Evolutionary conservation across 441 rosid species (phyloP), one percentile per base, ranked within the genome.

Genomic region (Dalechampia spathulata): DNA sequence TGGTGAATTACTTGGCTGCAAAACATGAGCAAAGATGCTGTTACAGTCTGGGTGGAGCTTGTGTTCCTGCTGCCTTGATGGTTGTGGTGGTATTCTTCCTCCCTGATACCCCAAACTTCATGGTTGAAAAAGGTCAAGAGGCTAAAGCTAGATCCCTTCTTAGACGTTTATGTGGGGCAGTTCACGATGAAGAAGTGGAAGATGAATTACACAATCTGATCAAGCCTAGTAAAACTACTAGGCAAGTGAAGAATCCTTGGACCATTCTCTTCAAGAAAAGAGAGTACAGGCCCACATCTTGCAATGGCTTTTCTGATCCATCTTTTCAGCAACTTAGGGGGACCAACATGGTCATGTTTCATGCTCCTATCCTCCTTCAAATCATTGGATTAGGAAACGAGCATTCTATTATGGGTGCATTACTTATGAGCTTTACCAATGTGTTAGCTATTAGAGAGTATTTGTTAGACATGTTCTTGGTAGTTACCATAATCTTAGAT

Each of bases 351-450:
- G 83, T 90, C 46, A 73, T 90, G 64, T 90, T 90, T 67, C 86
- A 86, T 41, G 93, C 95, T 61, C 93, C 95, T 0, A 90, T 86
- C 52, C 76, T 90, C 65, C 81, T 86, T 42, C 84, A 80, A 62
- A 83, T 81, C 43, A 75, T 90, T 49, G 97, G 97, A 5, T 78
- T 90, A 27, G 80, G 80, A 49, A 72, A 79, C 0, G 71, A 72
- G 0, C 83, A 95, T 9, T 64, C 97, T 3, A 81, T 89, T 9
- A 63, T 75, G 28, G 80, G 92, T 0, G 74, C 95, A 5, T 61
- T 78, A 12, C 56, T 89, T 12, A 89, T 87, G 0, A 75, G 83
- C 19, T 66, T 49, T 20, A 85, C 83, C 0, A 80, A 85, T 2
- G 82, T 81, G 0, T 5, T 81, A 0, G 90, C 78, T 0, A 69